These are phyloP conservation scores for Acanthamoeba lenticulata DNA, from an alignment of 208 protist species.

Conservation along the genomic window DNA sequence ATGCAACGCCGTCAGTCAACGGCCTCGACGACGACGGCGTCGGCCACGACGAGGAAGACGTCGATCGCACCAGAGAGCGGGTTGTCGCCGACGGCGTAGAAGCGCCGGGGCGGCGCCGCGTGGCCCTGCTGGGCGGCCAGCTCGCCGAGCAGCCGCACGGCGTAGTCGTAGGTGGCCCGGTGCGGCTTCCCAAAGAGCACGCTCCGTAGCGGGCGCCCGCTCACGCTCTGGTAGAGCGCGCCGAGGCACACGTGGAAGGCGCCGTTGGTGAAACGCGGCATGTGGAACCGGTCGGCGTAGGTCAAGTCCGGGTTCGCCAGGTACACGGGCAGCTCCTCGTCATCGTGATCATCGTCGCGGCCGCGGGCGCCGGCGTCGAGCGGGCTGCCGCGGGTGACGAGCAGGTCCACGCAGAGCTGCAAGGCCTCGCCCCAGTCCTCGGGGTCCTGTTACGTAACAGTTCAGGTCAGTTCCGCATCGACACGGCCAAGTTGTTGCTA, in stretches of 20 bases:
- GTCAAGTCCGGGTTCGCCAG: conserved; percentile 16
- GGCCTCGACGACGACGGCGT: too few species aligned
- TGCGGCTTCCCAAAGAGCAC: background rate
- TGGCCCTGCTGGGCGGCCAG: background rate
- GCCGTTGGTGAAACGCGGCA: conserved; percentile 33
- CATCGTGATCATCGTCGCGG: background rate
- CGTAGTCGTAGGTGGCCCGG: background rate
- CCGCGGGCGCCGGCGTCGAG: too few species aligned
- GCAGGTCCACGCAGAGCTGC: background rate
- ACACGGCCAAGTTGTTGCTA: too few species aligned
- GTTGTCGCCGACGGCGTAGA: background rate
- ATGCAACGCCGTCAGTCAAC: background rate
- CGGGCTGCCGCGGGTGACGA: background rate
- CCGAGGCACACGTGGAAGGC: conserved; percentile 5
- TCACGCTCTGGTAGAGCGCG: background rate
- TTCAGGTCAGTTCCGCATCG: too few species aligned
- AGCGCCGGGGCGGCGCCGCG: background rate
- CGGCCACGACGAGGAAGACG: background rate
- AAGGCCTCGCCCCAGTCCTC: conserved; percentile 19
- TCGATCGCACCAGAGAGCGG: background rate
- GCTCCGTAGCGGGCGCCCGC: background rate
- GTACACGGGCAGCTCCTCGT: background rate
- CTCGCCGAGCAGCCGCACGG: background rate
- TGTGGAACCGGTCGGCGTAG: conserved; percentile 1
- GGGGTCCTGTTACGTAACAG: conserved; percentile 38